A percentile compares a stretch with the other conserved stretches of the same genome.
These are phyloP conservation scores for Hypoxylon sp. DNA, from an alignment of 2,329 filamentous ascomycete species.

Conservation along the genomic window DNA sequence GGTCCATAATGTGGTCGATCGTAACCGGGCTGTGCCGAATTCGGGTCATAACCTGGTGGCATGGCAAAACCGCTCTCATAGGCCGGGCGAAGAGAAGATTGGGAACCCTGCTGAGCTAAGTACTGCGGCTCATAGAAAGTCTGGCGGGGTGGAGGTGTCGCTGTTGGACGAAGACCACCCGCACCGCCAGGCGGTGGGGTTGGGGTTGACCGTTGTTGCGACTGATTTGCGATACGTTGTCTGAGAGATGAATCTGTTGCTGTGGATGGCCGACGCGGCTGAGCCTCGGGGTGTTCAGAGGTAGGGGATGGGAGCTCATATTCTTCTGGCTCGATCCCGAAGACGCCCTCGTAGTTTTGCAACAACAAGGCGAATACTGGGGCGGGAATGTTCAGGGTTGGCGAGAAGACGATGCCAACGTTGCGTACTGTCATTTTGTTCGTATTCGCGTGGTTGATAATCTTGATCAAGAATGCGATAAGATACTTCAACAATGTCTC, in stretches of 20 bases:
- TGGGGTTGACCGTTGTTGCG: conserved; percentile 54
- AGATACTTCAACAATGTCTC: conserved; percentile 83
- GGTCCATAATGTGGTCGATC: conserved; percentile 50
- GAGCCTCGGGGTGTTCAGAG: conserved; percentile 45
- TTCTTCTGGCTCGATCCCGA: conserved; percentile 74
- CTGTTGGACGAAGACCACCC: conserved; percentile 44
- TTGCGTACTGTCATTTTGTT: conserved; percentile 99
- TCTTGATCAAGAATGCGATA: conserved; percentile 86
- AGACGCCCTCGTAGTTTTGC: conserved; percentile 88
- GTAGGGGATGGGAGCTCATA: conserved; percentile 63
- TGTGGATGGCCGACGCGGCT: conserved; percentile 59
- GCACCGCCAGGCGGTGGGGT: conserved; percentile 56
- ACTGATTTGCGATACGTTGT: conserved; percentile 57
- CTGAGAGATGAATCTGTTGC: conserved; percentile 62
- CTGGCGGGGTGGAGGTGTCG: conserved; percentile 56
- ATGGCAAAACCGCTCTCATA: conserved; percentile 56
- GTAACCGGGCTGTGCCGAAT: conserved; percentile 44
- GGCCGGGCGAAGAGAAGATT: conserved; percentile 50
- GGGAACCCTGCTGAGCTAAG: conserved; percentile 47
- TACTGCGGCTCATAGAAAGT: conserved; percentile 57
- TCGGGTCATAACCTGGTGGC: conserved; percentile 49
- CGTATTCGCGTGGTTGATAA: conserved; percentile 86
- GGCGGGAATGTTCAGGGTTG: conserved; percentile 93
- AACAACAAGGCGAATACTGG: conserved; percentile 94
- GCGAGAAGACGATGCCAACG: conserved; percentile 97